Evolutionary conservation across 1,284 basidiomycete genomes (phyloP), one percentile per base, ranked within the genome.

Genomic region (Ganoderma lingzhi): DNA sequence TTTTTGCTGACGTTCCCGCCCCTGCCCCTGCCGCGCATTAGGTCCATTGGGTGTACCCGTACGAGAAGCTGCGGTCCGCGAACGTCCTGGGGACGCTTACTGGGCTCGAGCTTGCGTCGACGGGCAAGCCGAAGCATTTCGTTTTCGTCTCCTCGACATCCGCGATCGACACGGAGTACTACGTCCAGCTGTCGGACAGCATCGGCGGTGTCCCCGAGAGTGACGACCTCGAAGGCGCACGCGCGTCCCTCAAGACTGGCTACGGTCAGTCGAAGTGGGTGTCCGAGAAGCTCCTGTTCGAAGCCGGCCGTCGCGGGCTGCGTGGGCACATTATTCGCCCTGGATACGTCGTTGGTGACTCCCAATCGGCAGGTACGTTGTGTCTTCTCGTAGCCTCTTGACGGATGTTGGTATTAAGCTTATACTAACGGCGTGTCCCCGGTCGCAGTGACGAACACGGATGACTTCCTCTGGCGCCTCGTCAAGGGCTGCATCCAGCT

Each of bases 241-340:
- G 90, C 68, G 82, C 79, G 0, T 86, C 89, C 1, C 85, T 99
- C 66, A 94, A 93, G 79, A 95, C 94, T 0, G 98, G 98, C 0
- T 99, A 99, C 81, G 96, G 97, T 5, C 97, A 99, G 83, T 93
- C 90, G 66, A 99, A 99, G 83, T 99, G 97, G 97, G 98, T 99
- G 0, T 94, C 96, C 0, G 98, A 99, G 82, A 97, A 96, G 80
- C 83, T 99, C 15, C 83, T 99, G 55, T 93, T 97, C 79, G 96
- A 97, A 76, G 97, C 96, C 14, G 95, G 94, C 4, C 89, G 87
- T 75, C 87, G 96, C 59, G 98, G 98, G 0, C 82, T 99, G 70
- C 84, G 85, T n/a, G 96, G 96, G 2, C 91, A 93, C 74, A 96
- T 99, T 72, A 84, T 99, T 1, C 91, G 98, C 37, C 96, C 98